Evolutionary conservation across 306 rosid genomes (phyloP).

Genomic region (Fragaria ananassa): DNA sequence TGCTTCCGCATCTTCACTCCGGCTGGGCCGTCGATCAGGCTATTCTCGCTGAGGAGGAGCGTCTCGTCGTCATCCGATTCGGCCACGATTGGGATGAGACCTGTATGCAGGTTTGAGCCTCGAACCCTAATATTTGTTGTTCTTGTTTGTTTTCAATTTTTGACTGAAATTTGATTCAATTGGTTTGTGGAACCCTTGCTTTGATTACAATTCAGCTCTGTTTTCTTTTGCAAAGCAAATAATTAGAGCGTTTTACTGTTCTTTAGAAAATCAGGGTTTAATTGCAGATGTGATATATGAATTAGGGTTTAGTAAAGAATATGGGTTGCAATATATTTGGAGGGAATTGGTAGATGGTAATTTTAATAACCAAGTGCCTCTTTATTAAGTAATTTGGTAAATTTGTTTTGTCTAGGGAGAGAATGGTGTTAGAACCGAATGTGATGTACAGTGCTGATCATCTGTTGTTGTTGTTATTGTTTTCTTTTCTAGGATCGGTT

Average conservation of each 20-base stretch:
- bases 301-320: background rate
- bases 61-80: constrained; percentile 77
- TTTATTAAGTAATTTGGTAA: background rate
- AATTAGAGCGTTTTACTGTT: background rate
- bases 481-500: background rate
- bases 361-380: background rate
- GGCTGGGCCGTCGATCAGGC: constrained; percentile 68
- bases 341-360: background rate
- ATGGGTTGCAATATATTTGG: background rate
- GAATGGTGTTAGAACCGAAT: background rate
- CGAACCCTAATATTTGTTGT: background rate
- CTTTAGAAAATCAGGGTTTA: background rate
- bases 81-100: constrained; percentile 91
- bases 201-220: background rate
- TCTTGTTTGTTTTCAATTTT: background rate
- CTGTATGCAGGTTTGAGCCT: constrained; percentile 67
- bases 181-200: background rate
- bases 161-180: background rate
- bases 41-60: constrained; percentile 82
- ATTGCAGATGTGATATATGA: background rate
- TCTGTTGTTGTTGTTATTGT: background rate
- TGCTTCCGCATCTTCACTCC: constrained; percentile 78
- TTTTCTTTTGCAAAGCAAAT: background rate
- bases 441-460: background rate
- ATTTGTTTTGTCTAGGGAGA: background rate